Evolutionary conservation across 768 basidiomycete genomes (phyloP).

Genomic region (Pulveroboletus sp.): DNA sequence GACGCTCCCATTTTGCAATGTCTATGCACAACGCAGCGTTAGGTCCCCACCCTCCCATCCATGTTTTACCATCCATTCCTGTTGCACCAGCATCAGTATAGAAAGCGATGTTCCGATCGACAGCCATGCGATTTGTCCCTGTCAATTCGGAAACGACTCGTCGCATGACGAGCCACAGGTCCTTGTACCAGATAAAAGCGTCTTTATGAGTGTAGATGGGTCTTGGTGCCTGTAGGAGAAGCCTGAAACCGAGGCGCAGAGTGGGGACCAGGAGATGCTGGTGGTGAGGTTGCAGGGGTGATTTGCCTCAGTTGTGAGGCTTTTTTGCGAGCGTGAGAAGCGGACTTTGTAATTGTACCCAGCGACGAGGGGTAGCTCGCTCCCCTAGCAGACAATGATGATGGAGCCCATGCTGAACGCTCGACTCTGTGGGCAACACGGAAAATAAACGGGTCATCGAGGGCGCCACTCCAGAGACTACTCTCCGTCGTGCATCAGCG

Average conservation of each 20-base stretch:
- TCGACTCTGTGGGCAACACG: too few species aligned
- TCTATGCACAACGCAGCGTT: neutral
- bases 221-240: neutral
- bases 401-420: too few species aligned
- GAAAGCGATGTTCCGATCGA: neutral
- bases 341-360: too few species aligned
- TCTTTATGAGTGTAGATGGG: neutral
- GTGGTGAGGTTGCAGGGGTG: neutral
- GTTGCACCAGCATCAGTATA: neutral
- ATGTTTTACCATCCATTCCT: neutral
- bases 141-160: neutral
- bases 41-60: neutral
- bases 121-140: neutral
- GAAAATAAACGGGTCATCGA: too few species aligned
- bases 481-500: too few species aligned
- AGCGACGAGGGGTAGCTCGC: too few species aligned
- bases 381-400: too few species aligned
- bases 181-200: too few species aligned
- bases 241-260: too few species aligned
- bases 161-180: neutral
- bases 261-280: neutral
- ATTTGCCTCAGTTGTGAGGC: neutral
- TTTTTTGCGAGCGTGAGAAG: neutral
- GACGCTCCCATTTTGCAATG: conserved; percentile 12
- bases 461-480: too few species aligned